Base-by-base conservation (phyloP, 1,284 basidiomycete genomes). In the Sphaerobolus stellatus region DNA sequence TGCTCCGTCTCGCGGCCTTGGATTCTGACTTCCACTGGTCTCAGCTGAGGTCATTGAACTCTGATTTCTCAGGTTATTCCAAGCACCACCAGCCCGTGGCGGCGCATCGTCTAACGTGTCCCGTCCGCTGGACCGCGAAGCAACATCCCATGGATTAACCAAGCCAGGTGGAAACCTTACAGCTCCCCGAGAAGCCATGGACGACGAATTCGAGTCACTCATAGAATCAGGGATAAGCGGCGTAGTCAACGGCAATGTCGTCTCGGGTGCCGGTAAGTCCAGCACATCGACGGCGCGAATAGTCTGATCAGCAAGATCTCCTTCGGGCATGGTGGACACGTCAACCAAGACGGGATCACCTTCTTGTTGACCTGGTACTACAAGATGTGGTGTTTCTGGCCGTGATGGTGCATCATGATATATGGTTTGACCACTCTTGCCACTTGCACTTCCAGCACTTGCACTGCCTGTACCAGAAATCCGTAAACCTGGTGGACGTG, bases 131-230 rank as follows among this genome's bases (percentile, higher is more conserved):
- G 57, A 58, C 43, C 45, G 54, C 27, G 58, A 60, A 38, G 40
- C 55, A 16, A n/a, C 46, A 22, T 50, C 52, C 41, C 40, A 52
- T 31, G 49, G 50, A 33, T 60, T 59, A 13, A 57, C 60, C 33
- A 61, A 61, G 40, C 45, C 43, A 24, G 61, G 62, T 79, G 52
- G 52, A 25, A 54, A 48, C 1, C 11, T 5, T 27, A 48, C 20
- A 24, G 20, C 27, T 20, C 27, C 33, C 20, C n/a, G 27, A 6
- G 48, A 33, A 49, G 48, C 9, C 11, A 20, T 44, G 14, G 49
- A 40, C 36, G 38, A 24, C 5, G 43, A 43, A 11, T 52, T 43
- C 18, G 51, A 7, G 28, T 31, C 34, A 24, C 22, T 31, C 16
- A 22, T 18, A 8, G 29, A 28, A 40, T 48, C 44, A 27, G 46